Evolutionary conservation across 164 flowering plant genomes (phyloP).

Genomic region (Dillenia turbinata): DNA sequence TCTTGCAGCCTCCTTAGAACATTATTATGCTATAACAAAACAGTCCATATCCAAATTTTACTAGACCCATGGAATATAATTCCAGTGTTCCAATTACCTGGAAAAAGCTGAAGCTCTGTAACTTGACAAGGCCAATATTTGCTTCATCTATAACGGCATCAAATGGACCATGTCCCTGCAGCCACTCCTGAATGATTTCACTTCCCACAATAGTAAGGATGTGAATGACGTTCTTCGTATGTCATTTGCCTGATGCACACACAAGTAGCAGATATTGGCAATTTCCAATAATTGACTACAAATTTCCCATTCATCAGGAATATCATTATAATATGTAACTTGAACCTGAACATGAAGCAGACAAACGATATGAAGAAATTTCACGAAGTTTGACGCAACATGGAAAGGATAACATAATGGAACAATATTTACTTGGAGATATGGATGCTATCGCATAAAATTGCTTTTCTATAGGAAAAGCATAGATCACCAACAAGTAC

Average conservation of each 20-base stretch:
- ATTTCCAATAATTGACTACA: slow-evolving; percentile 3
- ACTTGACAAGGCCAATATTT: slow-evolving; percentile 58
- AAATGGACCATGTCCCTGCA: slow-evolving; percentile 77
- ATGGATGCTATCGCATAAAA: too few relatives aligned
- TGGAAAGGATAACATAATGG: too few relatives aligned
- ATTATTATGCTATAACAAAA: slow-evolving; percentile 52
- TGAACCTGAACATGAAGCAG: too few relatives aligned
- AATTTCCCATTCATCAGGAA: neutral
- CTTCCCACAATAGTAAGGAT: slow-evolving; percentile 17
- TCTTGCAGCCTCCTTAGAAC: slow-evolving; percentile 48
- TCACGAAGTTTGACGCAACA: too few relatives aligned
- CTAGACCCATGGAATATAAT: neutral
- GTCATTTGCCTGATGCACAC: slow-evolving; percentile 7
- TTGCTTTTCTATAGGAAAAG: too few relatives aligned
- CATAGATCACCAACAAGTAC: too few relatives aligned
- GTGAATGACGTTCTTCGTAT: slow-evolving; percentile 6
- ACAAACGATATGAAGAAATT: too few relatives aligned
- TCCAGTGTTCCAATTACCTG: slow-evolving; percentile 38
- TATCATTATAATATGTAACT: neutral
- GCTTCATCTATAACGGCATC: slow-evolving; percentile 98
- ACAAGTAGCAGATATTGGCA: slow-evolving; percentile 6
- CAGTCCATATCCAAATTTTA: neutral
- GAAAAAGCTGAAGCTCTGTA: slow-evolving; percentile 42
- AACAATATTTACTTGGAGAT: too few relatives aligned
- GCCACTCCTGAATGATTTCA: slow-evolving; percentile 77